These are phyloP conservation scores for Fusarium sp. DNA, from an alignment of 2,329 filamentous ascomycete species.

Conservation along the genomic window DNA sequence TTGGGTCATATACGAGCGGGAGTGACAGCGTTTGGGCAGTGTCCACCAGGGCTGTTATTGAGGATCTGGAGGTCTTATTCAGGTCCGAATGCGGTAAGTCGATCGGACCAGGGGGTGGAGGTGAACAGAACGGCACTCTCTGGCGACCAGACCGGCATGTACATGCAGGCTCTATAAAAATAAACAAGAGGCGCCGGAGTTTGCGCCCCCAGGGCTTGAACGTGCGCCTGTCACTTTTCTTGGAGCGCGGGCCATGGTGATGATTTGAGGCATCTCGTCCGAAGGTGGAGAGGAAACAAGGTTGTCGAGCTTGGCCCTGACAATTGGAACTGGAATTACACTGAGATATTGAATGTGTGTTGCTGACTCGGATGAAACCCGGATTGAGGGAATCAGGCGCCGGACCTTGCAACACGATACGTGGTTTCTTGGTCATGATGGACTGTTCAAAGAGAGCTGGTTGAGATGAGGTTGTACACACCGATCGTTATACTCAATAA, in stretches of 20 bases:
- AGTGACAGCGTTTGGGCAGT: slow-evolving; percentile 10
- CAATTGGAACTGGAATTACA: background rate
- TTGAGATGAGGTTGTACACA: background rate
- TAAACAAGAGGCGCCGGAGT: slow-evolving; percentile 3
- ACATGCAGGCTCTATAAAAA: slow-evolving; percentile 8
- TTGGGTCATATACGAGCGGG: background rate
- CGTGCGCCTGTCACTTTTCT: background rate
- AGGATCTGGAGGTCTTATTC: slow-evolving; percentile 48
- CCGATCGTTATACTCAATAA: slow-evolving; percentile 1
- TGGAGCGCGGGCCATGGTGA: background rate
- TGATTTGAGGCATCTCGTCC: slow-evolving; percentile 10
- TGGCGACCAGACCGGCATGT: background rate
- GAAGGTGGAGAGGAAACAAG: background rate
- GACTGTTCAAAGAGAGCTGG: background rate
- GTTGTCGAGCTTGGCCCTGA: background rate
- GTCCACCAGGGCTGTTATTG: slow-evolving; percentile 43
- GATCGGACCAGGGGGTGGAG: slow-evolving; percentile 4
- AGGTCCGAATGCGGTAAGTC: slow-evolving; percentile 47
- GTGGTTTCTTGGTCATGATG: background rate
- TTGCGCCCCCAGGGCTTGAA: slow-evolving; percentile 10
- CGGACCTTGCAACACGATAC: background rate
- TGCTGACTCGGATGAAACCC: background rate
- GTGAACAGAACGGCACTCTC: background rate
- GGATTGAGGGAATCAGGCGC: background rate
- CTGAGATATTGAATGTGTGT: background rate